Base-by-base conservation (phyloP, 306 rosid genomes). In the Trifolium fragiferum region DNA sequence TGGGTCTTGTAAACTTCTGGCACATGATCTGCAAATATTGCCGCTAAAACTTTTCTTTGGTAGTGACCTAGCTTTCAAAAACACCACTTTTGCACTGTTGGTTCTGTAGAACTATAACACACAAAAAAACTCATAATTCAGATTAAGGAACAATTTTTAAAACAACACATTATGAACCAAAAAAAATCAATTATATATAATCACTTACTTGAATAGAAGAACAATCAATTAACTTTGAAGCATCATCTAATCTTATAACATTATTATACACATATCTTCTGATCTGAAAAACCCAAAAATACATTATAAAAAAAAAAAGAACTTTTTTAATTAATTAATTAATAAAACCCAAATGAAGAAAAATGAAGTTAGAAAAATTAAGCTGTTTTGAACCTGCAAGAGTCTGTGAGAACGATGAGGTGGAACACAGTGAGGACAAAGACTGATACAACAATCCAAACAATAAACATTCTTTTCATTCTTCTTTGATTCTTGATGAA, bases 381-480 rank as follows among this genome's bases (percentile, higher is more conserved):
- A 27, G 32, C 4, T 30, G 33, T 30, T 30, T 4, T 30, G 50
- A 60, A 84, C 99, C 99, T 95, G 92, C 12, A 95, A 78, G 81
- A 95, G 96, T 64, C 96, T 80, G 76, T 92, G 99, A 59, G 93
- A 84, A 57, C 81, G 76, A 15, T 95, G 98, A 69, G 96, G 95
- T 27, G 82, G 32, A 64, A 85, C 54, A 63, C 99, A 95, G 80
- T 95, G 96, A 80, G 99, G 93, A 87, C 98, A 95, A 37, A 95
- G 88, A 23, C 96, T 89, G 81, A 84, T 81, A 84, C 90, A 90
- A 49, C 99, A 95, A 82, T 95, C 98, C 83, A 95, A 77, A 21
- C 99, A 95, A 74, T 79, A 95, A 1, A 90, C 83, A 82, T 92
- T 95, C 79, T 95, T 95, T 43, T 95, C 99, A 41, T 95, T 95